Percentiles rank a stretch among this genome's conserved stretches.
These are phyloP conservation scores for Fusarium sacchari DNA, from an alignment of 2,329 filamentous ascomycete species.

Conservation along the genomic window DNA sequence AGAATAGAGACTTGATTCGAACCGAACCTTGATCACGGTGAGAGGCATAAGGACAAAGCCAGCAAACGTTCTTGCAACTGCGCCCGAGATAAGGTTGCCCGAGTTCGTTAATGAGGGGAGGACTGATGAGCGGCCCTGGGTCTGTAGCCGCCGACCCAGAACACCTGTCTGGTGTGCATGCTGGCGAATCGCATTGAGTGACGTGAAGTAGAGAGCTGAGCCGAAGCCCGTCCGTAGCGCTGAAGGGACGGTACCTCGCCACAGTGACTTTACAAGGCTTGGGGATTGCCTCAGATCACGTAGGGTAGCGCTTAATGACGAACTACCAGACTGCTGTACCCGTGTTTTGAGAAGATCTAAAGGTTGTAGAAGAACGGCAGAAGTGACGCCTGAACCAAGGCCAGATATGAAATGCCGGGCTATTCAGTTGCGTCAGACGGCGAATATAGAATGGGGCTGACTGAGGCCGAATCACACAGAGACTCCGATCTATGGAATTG, in stretches of 20 bases:
- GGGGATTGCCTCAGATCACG: constrained; percentile 65
- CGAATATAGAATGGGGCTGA: not conserved
- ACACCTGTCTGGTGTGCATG: constrained; percentile 54
- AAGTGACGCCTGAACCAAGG: constrained; percentile 85
- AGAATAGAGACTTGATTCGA: constrained; percentile 86
- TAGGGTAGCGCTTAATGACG: constrained; percentile 63
- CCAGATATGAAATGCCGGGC: constrained; percentile 91
- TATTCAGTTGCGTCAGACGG: constrained; percentile 48
- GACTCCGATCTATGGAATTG: not conserved
- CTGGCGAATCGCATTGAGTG: constrained; percentile 84
- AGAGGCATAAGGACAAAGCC: constrained; percentile 95
- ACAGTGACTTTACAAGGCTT: constrained; percentile 74
- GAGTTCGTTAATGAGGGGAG: constrained; percentile 85
- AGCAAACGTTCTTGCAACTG: constrained; percentile 83
- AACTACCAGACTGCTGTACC: constrained; percentile 84
- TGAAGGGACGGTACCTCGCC: constrained; percentile 92
- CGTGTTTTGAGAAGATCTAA: constrained; percentile 97
- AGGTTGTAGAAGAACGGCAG: constrained; percentile 90
- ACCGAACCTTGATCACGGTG: constrained; percentile 95
- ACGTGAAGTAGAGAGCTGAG: constrained; percentile 92
- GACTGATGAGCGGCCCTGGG: constrained; percentile 66
- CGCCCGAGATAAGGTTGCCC: constrained; percentile 87
- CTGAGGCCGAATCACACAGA: not conserved
- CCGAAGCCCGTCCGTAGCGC: constrained; percentile 94
- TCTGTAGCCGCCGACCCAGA: constrained; percentile 36